These are phyloP conservation scores for Stagonosporopsis vannaccii DNA, from an alignment of 2,329 filamentous ascomycete species.

Conservation along the genomic window DNA sequence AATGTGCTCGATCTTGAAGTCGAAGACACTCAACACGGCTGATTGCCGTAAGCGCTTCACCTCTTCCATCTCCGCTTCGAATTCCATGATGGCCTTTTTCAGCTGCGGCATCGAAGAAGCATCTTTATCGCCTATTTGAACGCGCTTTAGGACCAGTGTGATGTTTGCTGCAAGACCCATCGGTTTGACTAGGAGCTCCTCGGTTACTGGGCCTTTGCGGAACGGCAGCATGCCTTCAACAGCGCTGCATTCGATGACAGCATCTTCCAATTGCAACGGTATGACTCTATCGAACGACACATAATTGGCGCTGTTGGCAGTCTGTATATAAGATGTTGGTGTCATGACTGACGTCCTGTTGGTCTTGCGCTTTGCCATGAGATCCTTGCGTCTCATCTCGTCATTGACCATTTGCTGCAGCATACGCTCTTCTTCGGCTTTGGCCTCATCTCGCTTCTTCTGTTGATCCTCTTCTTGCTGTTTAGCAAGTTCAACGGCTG, in stretches of 20 bases:
- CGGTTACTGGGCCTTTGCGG: constrained; percentile 70
- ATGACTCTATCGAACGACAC: constrained; percentile 74
- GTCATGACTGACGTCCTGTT: constrained; percentile 49
- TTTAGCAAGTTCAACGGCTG: constrained; percentile 66
- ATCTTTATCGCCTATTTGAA: constrained; percentile 53
- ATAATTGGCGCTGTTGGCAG: constrained; percentile 39
- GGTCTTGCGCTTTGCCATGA: constrained; percentile 64
- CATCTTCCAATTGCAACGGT: constrained; percentile 67
- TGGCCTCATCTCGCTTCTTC: constrained; percentile 55
- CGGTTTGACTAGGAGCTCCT: constrained; percentile 76
- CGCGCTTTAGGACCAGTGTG: constrained; percentile 69
- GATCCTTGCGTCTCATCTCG: constrained; percentile 73
- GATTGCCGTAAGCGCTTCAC: constrained; percentile 78
- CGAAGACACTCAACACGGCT: constrained; percentile 79
- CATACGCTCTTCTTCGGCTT: constrained; percentile 72
- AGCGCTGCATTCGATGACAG: constrained; percentile 71
- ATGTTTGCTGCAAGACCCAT: constrained; percentile 58
- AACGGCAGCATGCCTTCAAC: constrained; percentile 73
- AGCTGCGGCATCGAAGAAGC: constrained; percentile 70
- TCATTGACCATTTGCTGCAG: constrained; percentile 76
- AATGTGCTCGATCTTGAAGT: constrained; percentile 73
- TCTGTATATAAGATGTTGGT: constrained; percentile 49
- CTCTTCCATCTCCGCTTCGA: constrained; percentile 78
- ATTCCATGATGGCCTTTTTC: constrained; percentile 76
- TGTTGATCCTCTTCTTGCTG: constrained; percentile 52